These are phyloP conservation scores for Abrus precatorius DNA, from an alignment of 306 rosid genomes.

Conservation along the genomic window DNA sequence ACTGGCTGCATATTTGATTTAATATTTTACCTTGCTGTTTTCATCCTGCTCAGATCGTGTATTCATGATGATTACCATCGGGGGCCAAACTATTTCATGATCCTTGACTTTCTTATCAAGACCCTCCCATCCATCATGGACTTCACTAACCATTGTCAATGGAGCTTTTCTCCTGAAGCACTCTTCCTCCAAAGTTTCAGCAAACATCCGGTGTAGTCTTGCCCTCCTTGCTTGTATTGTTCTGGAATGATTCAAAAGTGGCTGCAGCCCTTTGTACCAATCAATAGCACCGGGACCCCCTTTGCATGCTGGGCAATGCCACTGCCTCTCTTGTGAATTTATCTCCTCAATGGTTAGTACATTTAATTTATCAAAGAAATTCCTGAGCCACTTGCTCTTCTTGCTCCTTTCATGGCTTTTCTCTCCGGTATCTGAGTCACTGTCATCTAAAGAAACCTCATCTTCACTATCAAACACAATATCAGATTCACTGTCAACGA, in stretches of 20 bases:
- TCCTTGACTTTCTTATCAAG: slow-evolving; percentile 57
- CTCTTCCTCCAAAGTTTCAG: slow-evolving; percentile 61
- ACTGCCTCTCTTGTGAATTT: slow-evolving; percentile 32
- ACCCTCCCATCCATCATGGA: slow-evolving; percentile 60
- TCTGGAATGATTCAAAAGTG: slow-evolving; percentile 61
- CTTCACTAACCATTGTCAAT: slow-evolving; percentile 43
- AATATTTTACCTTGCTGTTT: slow-evolving; percentile 41
- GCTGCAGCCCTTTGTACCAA: slow-evolving; percentile 67
- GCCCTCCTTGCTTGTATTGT: slow-evolving; percentile 56
- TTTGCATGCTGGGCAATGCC: slow-evolving; percentile 72
- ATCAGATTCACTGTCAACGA: slow-evolving; percentile 51
- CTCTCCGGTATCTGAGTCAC: slow-evolving; percentile 53
- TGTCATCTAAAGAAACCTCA: slow-evolving; percentile 53
- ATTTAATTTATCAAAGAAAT: slow-evolving; percentile 53
- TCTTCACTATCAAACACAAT: slow-evolving; percentile 54
- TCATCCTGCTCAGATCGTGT: slow-evolving; percentile 59
- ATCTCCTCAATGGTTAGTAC: slow-evolving; percentile 51
- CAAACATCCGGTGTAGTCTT: slow-evolving; percentile 60
- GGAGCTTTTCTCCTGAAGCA: slow-evolving; percentile 49
- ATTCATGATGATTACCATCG: slow-evolving; percentile 62
- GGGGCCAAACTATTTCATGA: slow-evolving; percentile 74
- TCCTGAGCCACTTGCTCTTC: slow-evolving; percentile 57
- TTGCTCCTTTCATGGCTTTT: slow-evolving; percentile 51
- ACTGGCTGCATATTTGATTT: background rate
- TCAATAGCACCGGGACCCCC: slow-evolving; percentile 66